phyloP scores from a whole-genome alignment of 148 eudicot species.

The Amaranthus hypochondriacus region DNA sequence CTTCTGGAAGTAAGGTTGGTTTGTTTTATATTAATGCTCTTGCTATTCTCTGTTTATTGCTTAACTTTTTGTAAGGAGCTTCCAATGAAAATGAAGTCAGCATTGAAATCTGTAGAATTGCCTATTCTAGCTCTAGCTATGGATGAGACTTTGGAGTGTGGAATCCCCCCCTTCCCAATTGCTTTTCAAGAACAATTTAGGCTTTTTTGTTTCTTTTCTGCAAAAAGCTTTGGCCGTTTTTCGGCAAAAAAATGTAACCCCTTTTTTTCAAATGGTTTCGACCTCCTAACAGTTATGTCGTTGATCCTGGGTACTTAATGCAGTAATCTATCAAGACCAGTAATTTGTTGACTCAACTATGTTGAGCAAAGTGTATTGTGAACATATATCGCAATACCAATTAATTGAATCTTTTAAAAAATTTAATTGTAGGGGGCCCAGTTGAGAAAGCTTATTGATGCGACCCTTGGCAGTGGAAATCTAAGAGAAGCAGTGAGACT shows the following conservation, averaged over 20 bases:
- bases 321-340: not conserved
- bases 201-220: too few relatives aligned
- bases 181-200: not conserved
- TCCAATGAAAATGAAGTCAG: conserved; percentile 5
- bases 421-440: conserved; percentile 74
- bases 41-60: not conserved
- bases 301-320: not conserved
- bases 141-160: not conserved
- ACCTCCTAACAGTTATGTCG: too few relatives aligned
- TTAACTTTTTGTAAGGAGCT: conserved; percentile 7
- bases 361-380: conserved; percentile 5
- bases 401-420: not conserved
- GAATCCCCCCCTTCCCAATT: not conserved
- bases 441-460: conserved; percentile 85
- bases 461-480: conserved; percentile 95
- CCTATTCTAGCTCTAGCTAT: not conserved
- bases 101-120: not conserved
- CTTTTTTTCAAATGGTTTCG: too few relatives aligned
- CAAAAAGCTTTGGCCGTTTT: not conserved
- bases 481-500: conserved; percentile 95
- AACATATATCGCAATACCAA: not conserved
- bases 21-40: conserved; percentile 12
- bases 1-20: conserved; percentile 95
- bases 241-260: too few relatives aligned
- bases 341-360: not conserved